Conservation (phyloP, 441 rosid genomes). For the Corymbia calophylla region DNA sequence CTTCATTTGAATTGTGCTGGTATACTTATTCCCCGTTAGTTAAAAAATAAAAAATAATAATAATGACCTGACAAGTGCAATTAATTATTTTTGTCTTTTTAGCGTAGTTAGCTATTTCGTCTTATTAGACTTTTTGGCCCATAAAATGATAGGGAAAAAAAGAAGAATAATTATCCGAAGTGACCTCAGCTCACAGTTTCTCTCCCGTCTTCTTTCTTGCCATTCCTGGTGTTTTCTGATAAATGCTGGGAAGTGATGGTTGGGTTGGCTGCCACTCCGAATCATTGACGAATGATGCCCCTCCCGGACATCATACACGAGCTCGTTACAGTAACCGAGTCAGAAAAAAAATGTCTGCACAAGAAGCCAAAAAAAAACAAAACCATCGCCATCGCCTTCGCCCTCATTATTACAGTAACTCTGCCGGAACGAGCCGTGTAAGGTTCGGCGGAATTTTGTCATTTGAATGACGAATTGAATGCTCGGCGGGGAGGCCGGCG, state of each 20-base stretch:
- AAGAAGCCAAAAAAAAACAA: no score
- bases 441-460: background rate
- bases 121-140: background rate
- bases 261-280: background rate
- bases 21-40: background rate
- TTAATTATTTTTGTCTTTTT: no score
- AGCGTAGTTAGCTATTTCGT: background rate
- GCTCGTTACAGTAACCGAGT: background rate
- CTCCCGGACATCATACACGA: fast-evolving
- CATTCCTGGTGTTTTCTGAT: background rate
- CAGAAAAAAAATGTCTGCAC: background rate
- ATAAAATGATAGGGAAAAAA: background rate
- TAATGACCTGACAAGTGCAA: background rate
- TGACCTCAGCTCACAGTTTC: background rate
- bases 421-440: background rate
- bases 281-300: background rate
- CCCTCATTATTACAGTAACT: background rate
- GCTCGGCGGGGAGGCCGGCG: background rate
- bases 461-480: background rate
- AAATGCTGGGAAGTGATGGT: background rate
- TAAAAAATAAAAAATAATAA: background rate
- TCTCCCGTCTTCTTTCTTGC: background rate
- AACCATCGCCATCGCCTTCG: background rate
- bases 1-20: background rate
- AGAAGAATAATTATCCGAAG: background rate